Conservation (phyloP, 805 yeast species). For the Ogataea chonburiensis region DNA sequence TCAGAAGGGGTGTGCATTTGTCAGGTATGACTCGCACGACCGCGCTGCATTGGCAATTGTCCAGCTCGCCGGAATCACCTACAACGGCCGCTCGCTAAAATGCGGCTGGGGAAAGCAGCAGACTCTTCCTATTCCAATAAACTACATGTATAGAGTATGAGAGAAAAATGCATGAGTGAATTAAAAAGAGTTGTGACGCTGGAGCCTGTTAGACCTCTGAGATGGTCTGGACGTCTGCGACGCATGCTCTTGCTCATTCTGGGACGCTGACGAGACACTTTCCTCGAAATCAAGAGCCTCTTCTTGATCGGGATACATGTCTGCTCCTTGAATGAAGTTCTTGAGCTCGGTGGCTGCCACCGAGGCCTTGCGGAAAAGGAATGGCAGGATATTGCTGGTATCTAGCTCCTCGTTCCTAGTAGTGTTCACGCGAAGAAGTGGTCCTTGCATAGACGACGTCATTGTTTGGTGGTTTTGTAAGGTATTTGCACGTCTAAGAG, state of each 20-base stretch:
- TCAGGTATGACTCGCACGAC: conserved; percentile 82
- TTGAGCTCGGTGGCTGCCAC: conserved; percentile 14
- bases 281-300: conserved; percentile 6
- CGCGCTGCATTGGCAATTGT: conserved; percentile 86
- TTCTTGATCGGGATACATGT: conserved; percentile 2
- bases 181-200: conserved; percentile 9
- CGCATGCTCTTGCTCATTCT: not conserved
- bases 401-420: conserved; percentile 10
- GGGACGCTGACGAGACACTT: not conserved
- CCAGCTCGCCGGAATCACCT: conserved; percentile 65
- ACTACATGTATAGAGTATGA: conserved; percentile 26
- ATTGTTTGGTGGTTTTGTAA: conserved; percentile 11
- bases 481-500: conserved; percentile 31
- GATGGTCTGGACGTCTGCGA: not conserved
- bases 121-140: conserved; percentile 23
- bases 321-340: not conserved
- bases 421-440: conserved; percentile 18
- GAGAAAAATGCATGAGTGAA: conserved; percentile 1
- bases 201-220: not conserved
- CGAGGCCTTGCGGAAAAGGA: conserved; percentile 15
- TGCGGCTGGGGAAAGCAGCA: conserved; percentile 80
- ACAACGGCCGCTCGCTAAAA: conserved; percentile 76
- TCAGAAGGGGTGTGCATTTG: conserved; percentile 86
- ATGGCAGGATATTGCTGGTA: conserved; percentile 8
- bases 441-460: conserved; percentile 10